Evolutionary conservation across 805 yeast species (phyloP).

Genomic region (Zygosaccharomyces siamensis): DNA sequence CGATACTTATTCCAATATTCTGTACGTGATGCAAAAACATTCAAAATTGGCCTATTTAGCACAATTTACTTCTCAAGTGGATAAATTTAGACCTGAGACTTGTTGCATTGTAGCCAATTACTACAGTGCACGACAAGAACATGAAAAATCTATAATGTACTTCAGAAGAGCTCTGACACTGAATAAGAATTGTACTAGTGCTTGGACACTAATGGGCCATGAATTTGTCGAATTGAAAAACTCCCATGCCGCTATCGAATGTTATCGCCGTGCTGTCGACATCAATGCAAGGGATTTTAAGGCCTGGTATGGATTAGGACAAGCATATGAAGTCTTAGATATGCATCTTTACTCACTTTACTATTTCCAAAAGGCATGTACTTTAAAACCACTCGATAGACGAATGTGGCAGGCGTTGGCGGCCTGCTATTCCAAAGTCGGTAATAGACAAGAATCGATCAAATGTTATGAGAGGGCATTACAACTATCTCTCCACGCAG

Average conservation of each 20-base stretch:
- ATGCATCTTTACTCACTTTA: constrained; percentile 90
- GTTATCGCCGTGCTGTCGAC: constrained; percentile 89
- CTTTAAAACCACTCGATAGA: constrained; percentile 81
- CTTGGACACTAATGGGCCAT: constrained; percentile 99
- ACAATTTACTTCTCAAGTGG: constrained; percentile 75
- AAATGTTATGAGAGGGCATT: constrained; percentile 79
- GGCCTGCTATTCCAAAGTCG: constrained; percentile 77
- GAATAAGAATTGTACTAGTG: constrained; percentile 74
- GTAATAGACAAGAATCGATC: constrained; percentile 65
- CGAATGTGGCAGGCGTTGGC: constrained; percentile 97
- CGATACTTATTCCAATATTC: constrained; percentile 89
- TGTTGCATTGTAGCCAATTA: constrained; percentile 93
- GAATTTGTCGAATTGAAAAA: constrained; percentile 95
- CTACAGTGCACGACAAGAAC: constrained; percentile 86
- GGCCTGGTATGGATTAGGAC: constrained; percentile 98
- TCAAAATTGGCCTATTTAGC: constrained; percentile 83
- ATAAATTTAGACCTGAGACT: constrained; percentile 86
- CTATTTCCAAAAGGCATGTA: constrained; percentile 87
- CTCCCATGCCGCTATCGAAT: constrained; percentile 95
- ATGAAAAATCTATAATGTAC: constrained; percentile 90
- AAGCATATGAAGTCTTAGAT: constrained; percentile 93
- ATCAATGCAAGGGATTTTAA: constrained; percentile 83
- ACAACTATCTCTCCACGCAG: constrained; percentile 47
- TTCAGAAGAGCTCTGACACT: constrained; percentile 83
- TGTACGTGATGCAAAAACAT: constrained; percentile 87